Evolutionary conservation across 2,329 filamentous ascomycete species (phyloP).

Genomic region (Kalmusia sp.): DNA sequence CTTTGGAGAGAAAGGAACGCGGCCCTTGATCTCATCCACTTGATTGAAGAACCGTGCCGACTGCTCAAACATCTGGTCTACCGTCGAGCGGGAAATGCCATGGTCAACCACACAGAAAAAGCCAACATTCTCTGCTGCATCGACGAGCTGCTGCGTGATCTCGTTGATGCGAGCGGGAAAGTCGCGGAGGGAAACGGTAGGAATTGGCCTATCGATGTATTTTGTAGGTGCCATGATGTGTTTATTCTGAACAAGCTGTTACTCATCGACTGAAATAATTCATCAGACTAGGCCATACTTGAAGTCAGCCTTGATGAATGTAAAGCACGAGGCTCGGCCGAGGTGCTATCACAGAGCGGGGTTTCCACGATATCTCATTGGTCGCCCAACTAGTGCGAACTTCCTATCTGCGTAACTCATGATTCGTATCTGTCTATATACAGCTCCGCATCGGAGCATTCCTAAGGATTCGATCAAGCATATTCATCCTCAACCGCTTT

Average conservation of each 20-base stretch:
- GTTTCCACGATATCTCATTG: background rate
- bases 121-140: conserved; percentile 65
- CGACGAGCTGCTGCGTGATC: conserved; percentile 60
- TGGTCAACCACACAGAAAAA: conserved; percentile 67
- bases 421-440: background rate
- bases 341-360: background rate
- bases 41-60: conserved; percentile 64
- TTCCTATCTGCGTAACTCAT: background rate
- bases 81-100: conserved; percentile 57
- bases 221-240: conserved; percentile 25
- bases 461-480: background rate
- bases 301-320: conserved; percentile 21
- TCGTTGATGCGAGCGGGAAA: conserved; percentile 61
- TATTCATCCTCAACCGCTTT: conserved; percentile 10
- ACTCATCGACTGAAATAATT: too few species aligned
- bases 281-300: too few species aligned
- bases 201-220: conserved; percentile 23
- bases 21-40: conserved; percentile 59
- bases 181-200: conserved; percentile 58
- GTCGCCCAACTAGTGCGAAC: background rate
- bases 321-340: background rate
- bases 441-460: background rate
- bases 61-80: conserved; percentile 60
- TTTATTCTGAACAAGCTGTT: too few species aligned
- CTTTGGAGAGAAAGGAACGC: conserved; percentile 60